Percentiles rank a stretch among this genome's conserved stretches.
Evolutionary conservation across 1,139 yeast genomes (phyloP).

Genomic region (Debaryomyces nepalensis): DNA sequence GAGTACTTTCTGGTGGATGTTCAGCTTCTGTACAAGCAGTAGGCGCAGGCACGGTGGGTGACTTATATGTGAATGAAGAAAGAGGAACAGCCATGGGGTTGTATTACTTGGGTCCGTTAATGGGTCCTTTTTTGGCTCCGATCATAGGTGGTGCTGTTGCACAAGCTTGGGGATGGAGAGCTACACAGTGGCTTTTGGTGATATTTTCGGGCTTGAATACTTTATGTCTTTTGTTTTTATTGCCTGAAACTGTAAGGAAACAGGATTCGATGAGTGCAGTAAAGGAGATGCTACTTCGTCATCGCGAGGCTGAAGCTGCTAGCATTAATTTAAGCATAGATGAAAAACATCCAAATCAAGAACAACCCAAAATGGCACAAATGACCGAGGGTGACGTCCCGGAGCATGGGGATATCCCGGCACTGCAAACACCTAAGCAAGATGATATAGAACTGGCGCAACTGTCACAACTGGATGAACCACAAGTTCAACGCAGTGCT

Average conservation of each 20-base stretch:
- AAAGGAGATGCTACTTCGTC: conserved; percentile 39
- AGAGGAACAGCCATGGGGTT: conserved; percentile 84
- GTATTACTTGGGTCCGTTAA: conserved; percentile 78
- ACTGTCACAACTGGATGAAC: conserved; percentile 4
- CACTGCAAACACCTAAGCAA: too few species aligned
- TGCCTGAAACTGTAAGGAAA: conserved; percentile 77
- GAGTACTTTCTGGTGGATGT: conserved; percentile 78
- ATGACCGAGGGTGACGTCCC: not conserved
- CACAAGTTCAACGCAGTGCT: conserved; percentile 1
- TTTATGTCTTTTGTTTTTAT: conserved; percentile 51
- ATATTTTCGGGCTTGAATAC: conserved; percentile 64
- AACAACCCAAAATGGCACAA: not conserved
- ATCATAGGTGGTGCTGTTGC: conserved; percentile 80
- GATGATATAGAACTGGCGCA: conserved; percentile 4
- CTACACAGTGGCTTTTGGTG: conserved; percentile 85
- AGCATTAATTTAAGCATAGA: conserved; percentile 24
- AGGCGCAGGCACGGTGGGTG: conserved; percentile 89
- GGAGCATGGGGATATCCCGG: too few species aligned
- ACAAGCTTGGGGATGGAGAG: conserved; percentile 81
- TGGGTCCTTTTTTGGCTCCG: conserved; percentile 83
- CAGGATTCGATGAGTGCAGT: conserved; percentile 57
- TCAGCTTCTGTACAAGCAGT: conserved; percentile 88
- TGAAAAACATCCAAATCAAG: conserved; percentile 10
- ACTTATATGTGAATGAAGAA: conserved; percentile 65
- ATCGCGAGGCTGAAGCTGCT: conserved; percentile 21